Percentiles rank a stretch among this genome's conserved stretches.
Evolutionary conservation across 2,329 filamentous ascomycete species (phyloP).

Genomic region (Sclerotinia minor): DNA sequence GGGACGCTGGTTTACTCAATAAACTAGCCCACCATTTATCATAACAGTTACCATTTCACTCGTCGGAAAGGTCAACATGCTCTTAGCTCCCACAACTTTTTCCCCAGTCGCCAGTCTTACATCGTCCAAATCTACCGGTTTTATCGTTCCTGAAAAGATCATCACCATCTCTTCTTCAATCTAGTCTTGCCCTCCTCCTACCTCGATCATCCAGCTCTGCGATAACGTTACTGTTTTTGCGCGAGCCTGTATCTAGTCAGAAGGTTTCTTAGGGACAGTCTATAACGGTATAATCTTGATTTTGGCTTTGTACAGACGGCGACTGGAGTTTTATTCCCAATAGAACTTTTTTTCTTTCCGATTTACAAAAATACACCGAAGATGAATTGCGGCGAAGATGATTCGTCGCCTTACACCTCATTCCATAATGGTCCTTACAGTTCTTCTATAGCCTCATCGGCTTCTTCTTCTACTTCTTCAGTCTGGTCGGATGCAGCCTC

Average conservation of each 20-base stretch:
- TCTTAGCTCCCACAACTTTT: conserved; percentile 53
- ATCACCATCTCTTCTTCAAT: conserved; percentile 42
- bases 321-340: conserved; percentile 51
- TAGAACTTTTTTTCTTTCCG: conserved; percentile 25
- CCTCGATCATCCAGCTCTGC: conserved; percentile 49
- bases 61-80: conserved; percentile 52
- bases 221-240: conserved; percentile 37
- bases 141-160: conserved; percentile 55
- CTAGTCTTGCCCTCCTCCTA: conserved; percentile 44
- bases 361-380: conserved; percentile 44
- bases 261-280: conserved; percentile 45
- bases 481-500: conserved; percentile 74
- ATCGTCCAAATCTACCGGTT: conserved; percentile 55
- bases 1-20: conserved; percentile 35
- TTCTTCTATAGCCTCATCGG: conserved; percentile 70
- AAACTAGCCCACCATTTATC: conserved; percentile 40
- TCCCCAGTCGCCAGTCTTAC: conserved; percentile 64
- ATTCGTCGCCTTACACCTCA: conserved; percentile 54
- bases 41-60: conserved; percentile 38
- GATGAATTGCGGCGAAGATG: conserved; percentile 58
- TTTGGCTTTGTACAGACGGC: conserved; percentile 55
- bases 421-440: conserved; percentile 62
- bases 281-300: conserved; percentile 47
- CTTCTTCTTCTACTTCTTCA: conserved; percentile 74
- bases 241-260: conserved; percentile 47